Evolutionary conservation across 2,329 filamentous ascomycete species (phyloP), one percentile per base, ranked within the genome.

Genomic region (Cladosporium sp.): DNA sequence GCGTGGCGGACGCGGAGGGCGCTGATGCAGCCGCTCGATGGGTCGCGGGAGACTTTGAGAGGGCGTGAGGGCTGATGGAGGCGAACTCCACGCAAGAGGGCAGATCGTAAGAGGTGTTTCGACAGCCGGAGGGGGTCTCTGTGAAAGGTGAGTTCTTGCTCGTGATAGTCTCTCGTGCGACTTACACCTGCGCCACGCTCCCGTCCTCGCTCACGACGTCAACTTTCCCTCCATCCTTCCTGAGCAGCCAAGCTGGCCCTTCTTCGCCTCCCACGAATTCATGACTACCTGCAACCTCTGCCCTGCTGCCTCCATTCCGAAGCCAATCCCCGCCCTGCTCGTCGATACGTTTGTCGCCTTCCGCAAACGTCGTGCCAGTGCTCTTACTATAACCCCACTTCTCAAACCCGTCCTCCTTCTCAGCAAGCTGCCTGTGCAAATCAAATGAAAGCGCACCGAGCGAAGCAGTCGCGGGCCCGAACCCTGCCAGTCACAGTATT

Each of bases 371-470:
- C 10, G 72, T 68, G 1, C 81, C 79, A 0, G 78, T 83, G 49
- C 82, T 85, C 13, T 69, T 66, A 58, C 73, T 73, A 58, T 81
- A 84, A 1, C 80, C 81, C 81, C 82, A 84, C 60, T 71, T 77
- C 58, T 75, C 67, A 2, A 68, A 66, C 0, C 86, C 87, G 53
- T 75, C 71, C 56, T 86, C 65, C 46, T 77, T 64, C 31, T 78
- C 75, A 0, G 87, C 85, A 10, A 91, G 76, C 41, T 77, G 70
- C 56, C 74, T 74, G 68, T 92, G 87, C 49, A 89, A 76, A 4
- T 77, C 76, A 63, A 87, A 92, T 38, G 84, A 87, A 10, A 91
- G 73, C 0, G 75, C 76, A 7, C 82, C 87, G 1, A 91, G 74
- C 0, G 76, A 71, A 0, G 79, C 74, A 5, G 81, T 71, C 4